phyloP scores from a whole-genome alignment of 169 alveolate genomes.

The Plasmodium adleri region DNA sequence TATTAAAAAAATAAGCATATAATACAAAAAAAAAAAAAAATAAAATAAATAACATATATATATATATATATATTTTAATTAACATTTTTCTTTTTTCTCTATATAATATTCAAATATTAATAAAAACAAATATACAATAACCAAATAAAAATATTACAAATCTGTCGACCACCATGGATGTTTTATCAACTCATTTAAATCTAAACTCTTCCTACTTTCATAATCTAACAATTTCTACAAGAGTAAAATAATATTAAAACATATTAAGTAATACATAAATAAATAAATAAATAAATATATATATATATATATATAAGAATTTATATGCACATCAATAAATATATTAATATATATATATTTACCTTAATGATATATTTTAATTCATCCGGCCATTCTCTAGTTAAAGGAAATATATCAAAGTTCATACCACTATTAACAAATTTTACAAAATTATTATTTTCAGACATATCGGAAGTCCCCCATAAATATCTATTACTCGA shows the following conservation, averaged over 20 bases:
- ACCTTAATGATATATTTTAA: conserved; percentile 45
- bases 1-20: too few species aligned
- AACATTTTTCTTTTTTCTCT: too few species aligned
- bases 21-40: too few species aligned
- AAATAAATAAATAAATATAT: background rate
- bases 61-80: too few species aligned
- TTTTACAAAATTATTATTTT: conserved; percentile 75
- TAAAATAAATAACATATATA: too few species aligned
- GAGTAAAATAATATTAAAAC: background rate
- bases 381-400: conserved; percentile 56
- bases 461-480: conserved; percentile 83
- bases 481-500: conserved; percentile 88
- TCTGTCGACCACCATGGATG: conserved; percentile 67
- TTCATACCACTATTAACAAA: conserved; percentile 63
- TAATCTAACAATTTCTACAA: conserved; percentile 33
- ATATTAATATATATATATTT: background rate
- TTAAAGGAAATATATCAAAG: conserved; percentile 37
- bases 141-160: too few species aligned
- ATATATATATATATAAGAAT: background rate
- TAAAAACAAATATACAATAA: too few species aligned
- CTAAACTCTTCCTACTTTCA: conserved; percentile 24
- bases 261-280: background rate
- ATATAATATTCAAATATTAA: too few species aligned
- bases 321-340: background rate
- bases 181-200: conserved; percentile 29